A percentile compares a stretch with the other conserved stretches of the same genome.
These are phyloP conservation scores for Theobroma cacao DNA, from an alignment of 345 rosid species.

Conservation along the genomic window DNA sequence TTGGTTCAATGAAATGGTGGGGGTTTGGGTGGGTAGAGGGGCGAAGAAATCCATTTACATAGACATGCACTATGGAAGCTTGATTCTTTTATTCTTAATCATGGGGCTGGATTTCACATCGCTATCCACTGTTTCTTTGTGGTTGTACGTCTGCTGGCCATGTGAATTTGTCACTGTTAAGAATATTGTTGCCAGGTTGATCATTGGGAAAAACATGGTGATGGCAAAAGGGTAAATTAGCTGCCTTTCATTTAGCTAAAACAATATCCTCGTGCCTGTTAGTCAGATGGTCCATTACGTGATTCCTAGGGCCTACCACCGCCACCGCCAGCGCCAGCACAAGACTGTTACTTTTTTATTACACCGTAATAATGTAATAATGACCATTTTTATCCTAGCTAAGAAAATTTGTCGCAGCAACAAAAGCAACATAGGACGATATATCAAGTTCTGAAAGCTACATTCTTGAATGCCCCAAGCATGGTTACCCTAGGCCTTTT, in stretches of 20 bases:
- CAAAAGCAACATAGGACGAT: not conserved
- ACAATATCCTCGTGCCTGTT: not conserved
- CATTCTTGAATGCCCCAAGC: not conserved
- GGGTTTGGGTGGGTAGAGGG: not conserved
- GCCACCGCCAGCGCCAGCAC: not conserved
- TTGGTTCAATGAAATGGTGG: conserved; percentile 24
- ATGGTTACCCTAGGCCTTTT: not conserved
- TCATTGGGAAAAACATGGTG: not conserved
- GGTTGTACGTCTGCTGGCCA: not conserved
- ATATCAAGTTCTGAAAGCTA: not conserved
- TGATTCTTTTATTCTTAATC: conserved; percentile 14
- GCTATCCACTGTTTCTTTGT: not conserved
- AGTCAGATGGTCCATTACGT: not conserved
- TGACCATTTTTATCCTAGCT: not conserved
- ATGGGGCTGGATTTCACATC: not conserved
- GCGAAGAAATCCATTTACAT: not conserved
- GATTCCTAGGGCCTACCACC: conserved; percentile 6
- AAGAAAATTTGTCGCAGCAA: not conserved
- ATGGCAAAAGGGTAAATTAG: not conserved
- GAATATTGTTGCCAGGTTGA: not conserved
- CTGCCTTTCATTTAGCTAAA: not conserved
- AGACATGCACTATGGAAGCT: not conserved
- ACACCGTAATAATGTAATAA: not conserved
- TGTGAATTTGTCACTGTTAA: not conserved
- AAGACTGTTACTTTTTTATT: not conserved